Base-by-base conservation (phyloP, 208 protist genomes). In the Crithidia thermophila region DNA sequence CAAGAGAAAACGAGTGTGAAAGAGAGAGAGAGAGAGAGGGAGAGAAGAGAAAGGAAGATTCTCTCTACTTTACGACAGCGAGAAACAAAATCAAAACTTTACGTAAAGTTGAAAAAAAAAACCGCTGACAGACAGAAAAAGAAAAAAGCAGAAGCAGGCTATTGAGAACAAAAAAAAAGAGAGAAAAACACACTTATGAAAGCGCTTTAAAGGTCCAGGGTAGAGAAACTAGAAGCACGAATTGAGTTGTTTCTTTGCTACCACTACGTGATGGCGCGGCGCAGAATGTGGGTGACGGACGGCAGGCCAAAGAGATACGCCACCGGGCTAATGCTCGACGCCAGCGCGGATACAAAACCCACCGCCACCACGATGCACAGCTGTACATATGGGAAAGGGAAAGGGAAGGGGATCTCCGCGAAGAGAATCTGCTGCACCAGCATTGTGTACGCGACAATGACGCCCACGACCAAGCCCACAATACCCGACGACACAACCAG, bases 381-480 rank as follows among this genome's bases (percentile, higher is more conserved):
- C 71, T 92, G 84, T 2, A 77, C 4, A 39, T 84, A 97, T 9
- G 97, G 97, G 63, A 99, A 97, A 7, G 69, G 34, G 69, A 98
- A 98, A 8, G 88, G 81, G 10, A 99, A 34, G 8, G 93, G 79
- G 9, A 98, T 67, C 78, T 98, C 90, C 14, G 90, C 89, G 59
- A 98, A 95, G 0, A 98, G 74, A 25, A 77, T 37, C 39, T 90
- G 79, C 80, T 99, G 97, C 53, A 98, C 51, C 30, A 81, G 74
- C 84, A 98, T 91, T 9, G 94, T 97, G 72, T 92, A 98, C 25
- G 86, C 94, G 2, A 97, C 81, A 4, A 91, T 46, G 2, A 85
- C 37, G 16, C 97, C 97, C 28, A 98, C 94, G 9, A 91, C 25
- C 7, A 99, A 31, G 40, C 97, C 98, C 20, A 99, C 59, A 9